Base-by-base conservation (phyloP, 2,329 filamentous ascomycete species). In the Hypoxylon sp. region DNA sequence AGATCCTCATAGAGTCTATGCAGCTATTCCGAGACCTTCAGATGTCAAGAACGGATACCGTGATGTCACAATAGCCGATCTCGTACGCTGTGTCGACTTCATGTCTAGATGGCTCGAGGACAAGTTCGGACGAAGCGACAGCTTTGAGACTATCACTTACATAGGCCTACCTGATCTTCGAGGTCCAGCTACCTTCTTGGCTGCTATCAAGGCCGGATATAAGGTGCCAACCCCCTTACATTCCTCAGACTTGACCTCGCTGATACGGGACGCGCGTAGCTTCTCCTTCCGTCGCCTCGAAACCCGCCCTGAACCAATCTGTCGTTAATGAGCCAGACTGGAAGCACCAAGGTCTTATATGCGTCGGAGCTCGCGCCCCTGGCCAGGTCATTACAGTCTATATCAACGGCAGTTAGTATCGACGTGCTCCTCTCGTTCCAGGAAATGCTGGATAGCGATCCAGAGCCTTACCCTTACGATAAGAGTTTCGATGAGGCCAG, bases 141-240 rank as follows among this genome's bases (percentile, higher is more conserved):
- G 45, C 18, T 73, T 70, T 27, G 69, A 70, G 37, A 70, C 72
- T 15, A 60, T 74, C 18, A 60, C 55, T 10, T 71, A 70, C 33
- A 54, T 72, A 15, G 66, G 65, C 38, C 24, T 67, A 9, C 40
- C 64, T 8, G 74, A 77, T 53, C 58, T 76, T 9, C 69, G 74
- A 5, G 65, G 71, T 10, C 69, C 69, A n/a, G 67, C 73, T 15
- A 57, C 70, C 2, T 63, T 76, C 9, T 55, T 72, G 15, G 75
- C 73, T 1, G 71, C 67, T 8, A 71, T 76, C 20, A 77, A 76
- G 58, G 71, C 69, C 33, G 75, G 75, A 3, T 75, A 75, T 29
- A 75, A 73, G 40, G 72, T 67, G 9, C 15, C 8, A 33, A 26
- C 10, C 20, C n/a, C 1, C 17, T 43, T 17, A n/a, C n/a, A n/a